Evolutionary conservation across 805 yeast genomes (phyloP), one percentile per base, ranked within the genome.

Genomic region (Lipomyces oligophaga): DNA sequence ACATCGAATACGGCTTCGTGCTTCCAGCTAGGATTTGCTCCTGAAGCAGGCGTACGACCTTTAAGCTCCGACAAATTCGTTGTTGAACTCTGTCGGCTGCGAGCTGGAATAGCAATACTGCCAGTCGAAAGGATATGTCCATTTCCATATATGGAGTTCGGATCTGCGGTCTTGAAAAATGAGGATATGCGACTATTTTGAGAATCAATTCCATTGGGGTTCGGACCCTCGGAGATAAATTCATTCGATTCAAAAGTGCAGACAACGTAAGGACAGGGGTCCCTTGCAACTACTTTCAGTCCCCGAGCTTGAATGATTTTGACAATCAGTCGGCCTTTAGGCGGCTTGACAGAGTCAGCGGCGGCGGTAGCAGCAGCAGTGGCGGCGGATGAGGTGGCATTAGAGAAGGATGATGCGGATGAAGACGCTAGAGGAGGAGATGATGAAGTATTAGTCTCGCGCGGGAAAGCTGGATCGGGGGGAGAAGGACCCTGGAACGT

Each of bases 1-100:
- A 93, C 96, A 65, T 90, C 98, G 63, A 93, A 90, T 10, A 80
- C 79, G 11, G 97, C 90, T 63, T 87, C 87, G 65, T 89, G 96
- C 62, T 85, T 84, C 96, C 97, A 90, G 26, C 76, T 71, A 13
- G 96, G 96, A 62, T 83, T 83, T 13, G 80, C 69, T 49, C 67
- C 67, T 61, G 49, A 3, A 50, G 38, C 16, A 51, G 19, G 53
- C 34, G 37, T 20, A 5, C 25, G 16, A 41, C 38, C 43, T 15
- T 37, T 33, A 19, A 55, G 39, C 40, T 41, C 34, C 27, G 36
- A 33, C 38, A 37, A 44, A 56, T 45, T 47, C n/a, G 45, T 44
- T 8, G 48, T 44, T 19, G 48, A 44, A 20, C 49, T 33, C 37
- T 53, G 56, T 11, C 60, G 49, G 5, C 52, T 38, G 27, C 58